Conservation (phyloP, 2,329 filamentous ascomycete genomes). For the Neofusicoccum parvum region DNA sequence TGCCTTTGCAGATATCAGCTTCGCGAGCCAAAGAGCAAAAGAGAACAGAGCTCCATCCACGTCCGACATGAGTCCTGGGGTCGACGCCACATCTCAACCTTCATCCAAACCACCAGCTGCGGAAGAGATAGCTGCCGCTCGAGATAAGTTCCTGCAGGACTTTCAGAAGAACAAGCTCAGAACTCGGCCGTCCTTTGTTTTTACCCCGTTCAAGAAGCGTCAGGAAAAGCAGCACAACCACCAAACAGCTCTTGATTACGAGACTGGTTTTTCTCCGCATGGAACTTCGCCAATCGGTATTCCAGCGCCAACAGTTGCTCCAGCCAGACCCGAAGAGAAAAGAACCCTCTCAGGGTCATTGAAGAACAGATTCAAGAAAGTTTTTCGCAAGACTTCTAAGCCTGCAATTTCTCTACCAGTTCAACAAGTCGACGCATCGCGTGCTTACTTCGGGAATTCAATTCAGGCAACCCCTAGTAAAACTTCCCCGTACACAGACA, state of each 20-base stretch:
- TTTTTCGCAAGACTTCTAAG: constrained; percentile 52
- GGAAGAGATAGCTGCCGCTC: constrained; percentile 27
- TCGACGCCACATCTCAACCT: constrained; percentile 21
- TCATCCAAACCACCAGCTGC: not conserved
- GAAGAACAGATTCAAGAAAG: constrained; percentile 61
- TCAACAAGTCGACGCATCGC: constrained; percentile 56
- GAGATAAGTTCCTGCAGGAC: constrained; percentile 45
- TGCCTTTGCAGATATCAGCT: not conserved
- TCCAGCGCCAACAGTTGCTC: not conserved
- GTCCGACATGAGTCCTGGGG: not conserved
- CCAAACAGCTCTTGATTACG: constrained; percentile 5
- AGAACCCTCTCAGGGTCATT: constrained; percentile 65
- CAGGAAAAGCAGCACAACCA: constrained; percentile 33
- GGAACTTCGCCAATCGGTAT: not conserved
- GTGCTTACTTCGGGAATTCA: constrained; percentile 38
- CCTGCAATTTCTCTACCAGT: constrained; percentile 44
- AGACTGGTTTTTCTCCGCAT: not conserved
- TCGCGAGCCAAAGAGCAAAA: not conserved
- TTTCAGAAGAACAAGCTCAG: constrained; percentile 43
- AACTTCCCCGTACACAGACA: not conserved
- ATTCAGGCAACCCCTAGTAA: not conserved
- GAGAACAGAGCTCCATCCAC: not conserved
- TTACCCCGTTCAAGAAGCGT: constrained; percentile 48
- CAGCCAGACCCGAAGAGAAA: constrained; percentile 38
- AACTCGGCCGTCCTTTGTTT: constrained; percentile 47